These are phyloP conservation scores for Leccinum sublutescens DNA, from an alignment of 768 basidiomycete genomes.

Conservation along the genomic window DNA sequence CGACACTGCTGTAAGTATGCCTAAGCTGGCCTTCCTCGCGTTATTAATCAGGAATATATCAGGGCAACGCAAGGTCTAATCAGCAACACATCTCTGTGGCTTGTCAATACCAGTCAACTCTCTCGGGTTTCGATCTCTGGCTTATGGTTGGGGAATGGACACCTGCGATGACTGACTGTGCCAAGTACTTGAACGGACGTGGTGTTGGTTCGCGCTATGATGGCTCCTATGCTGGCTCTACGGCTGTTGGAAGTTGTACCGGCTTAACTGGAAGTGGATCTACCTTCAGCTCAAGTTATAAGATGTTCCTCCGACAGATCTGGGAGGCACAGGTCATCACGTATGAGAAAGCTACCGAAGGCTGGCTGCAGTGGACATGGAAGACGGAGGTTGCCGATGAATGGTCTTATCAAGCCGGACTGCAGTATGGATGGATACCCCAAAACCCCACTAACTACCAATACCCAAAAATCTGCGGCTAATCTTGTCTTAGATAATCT, in stretches of 20 bases:
- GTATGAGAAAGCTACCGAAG: conserved; percentile 59
- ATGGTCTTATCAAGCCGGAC: conserved; percentile 85
- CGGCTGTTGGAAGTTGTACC: conserved; percentile 68
- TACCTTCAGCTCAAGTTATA: conserved; percentile 73
- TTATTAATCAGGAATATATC: conserved; percentile 1
- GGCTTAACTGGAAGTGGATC: conserved; percentile 74
- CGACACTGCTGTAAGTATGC: conserved; percentile 46
- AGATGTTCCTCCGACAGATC: conserved; percentile 74
- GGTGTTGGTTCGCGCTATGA: conserved; percentile 66
- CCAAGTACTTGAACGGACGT: conserved; percentile 67
- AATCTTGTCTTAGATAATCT: background rate
- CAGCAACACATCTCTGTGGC: conserved; percentile 60
- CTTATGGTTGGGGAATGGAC: conserved; percentile 88
- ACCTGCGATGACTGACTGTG: conserved; percentile 71
- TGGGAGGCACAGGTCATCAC: conserved; percentile 85
- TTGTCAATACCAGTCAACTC: conserved; percentile 45
- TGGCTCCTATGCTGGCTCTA: conserved; percentile 62
- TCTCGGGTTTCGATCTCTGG: conserved; percentile 67
- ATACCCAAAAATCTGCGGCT: conserved; percentile 66
- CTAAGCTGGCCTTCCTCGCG: background rate
- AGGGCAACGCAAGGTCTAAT: conserved; percentile 40
- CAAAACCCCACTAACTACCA: conserved; percentile 43
- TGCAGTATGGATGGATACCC: conserved; percentile 85
- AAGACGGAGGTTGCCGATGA: conserved; percentile 82
- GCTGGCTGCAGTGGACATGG: conserved; percentile 86